Base-by-base conservation (phyloP, 2,329 filamentous ascomycete genomes). In the Cercospora zeae-maydis region DNA sequence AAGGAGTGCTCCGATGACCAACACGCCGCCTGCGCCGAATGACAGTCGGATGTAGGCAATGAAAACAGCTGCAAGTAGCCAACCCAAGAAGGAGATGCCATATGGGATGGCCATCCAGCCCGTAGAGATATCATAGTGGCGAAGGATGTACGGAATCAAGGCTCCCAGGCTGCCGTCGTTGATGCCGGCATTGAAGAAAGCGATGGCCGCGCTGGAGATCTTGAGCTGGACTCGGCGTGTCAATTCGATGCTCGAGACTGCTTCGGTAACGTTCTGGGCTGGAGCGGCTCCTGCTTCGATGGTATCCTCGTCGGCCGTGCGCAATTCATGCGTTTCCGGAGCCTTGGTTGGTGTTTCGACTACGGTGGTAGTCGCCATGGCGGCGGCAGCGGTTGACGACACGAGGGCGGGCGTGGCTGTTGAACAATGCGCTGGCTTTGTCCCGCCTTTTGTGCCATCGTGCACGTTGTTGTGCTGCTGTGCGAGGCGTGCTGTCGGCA, bases 81-180 rank as follows among this genome's bases (percentile, higher is more conserved):
- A 49, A 21, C 42, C 42, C 6, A 49, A 24, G 42, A 49, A 49
- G 42, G 42, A 49, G 0, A 49, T 19, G 2, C 42, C 42, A 19
- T 49, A 49, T 74, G 2, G 80, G 82, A 30, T 33, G 47, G 13
- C 42, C 16, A 8, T 70, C 62, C 63, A 37, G 68, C 83, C 81
- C 0, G 83, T 86, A 11, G 75, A 80, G 51, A 87, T 80, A 4
- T 76, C 65, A 68, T 88, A 87, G 2, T 81, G 80, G 4, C 80
- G 78, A 3, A 88, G 79, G 9, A 89, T 79, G 68, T 88, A 87
- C 0, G 86, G 87, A 1, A 88, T 82, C 13, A 89, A 66, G 1
- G 86, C 81, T 2, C 87, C 87, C 0, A 88, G 76, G 63, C 82
- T 86, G 33, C 86, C 86, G 71, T 89, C 87, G 61, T 88, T 89